Percentiles rank a stretch among this genome's conserved stretches.
Evolutionary conservation across 2,329 filamentous ascomycete species (phyloP).

Genomic region (Chaetomium strumarium): DNA sequence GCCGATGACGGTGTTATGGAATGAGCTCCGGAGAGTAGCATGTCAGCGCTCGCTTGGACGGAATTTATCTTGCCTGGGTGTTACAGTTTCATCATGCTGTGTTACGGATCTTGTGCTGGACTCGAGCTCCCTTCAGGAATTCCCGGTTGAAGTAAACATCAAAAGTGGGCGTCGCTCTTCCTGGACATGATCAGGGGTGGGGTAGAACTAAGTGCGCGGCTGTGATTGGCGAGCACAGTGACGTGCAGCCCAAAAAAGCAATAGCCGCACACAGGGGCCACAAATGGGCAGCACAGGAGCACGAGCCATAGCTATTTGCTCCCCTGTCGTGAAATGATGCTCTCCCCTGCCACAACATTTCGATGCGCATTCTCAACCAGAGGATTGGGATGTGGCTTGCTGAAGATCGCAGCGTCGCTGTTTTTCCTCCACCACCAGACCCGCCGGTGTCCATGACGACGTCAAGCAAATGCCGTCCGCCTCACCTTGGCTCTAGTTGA

Average conservation of each 20-base stretch:
- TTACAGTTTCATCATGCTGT: too few relatives aligned
- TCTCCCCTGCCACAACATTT: conserved; percentile 13
- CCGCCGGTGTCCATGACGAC: conserved; percentile 3
- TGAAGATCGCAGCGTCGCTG: conserved; percentile 7
- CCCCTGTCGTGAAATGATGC: conserved; percentile 8
- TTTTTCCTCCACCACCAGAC: conserved; percentile 6
- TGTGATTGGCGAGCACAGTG: conserved; percentile 2
- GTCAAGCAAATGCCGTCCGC: conserved; percentile 8
- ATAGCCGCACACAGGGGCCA: conserved; percentile 7
- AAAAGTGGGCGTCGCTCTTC: not conserved
- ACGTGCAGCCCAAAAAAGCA: conserved; percentile 8
- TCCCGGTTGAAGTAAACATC: not conserved
- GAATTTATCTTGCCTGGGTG: too few relatives aligned
- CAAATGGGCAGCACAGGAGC: conserved; percentile 5
- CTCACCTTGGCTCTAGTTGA: conserved; percentile 6
- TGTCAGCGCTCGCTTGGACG: too few relatives aligned
- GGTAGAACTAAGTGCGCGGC: not conserved
- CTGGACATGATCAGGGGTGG: not conserved
- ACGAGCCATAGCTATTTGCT: conserved; percentile 18
- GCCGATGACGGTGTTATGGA: too few relatives aligned
- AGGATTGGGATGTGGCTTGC: conserved; percentile 2
- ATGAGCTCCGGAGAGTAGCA: too few relatives aligned
- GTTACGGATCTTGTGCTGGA: too few relatives aligned
- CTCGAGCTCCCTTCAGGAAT: not conserved
- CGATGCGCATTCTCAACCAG: conserved; percentile 1